Conservation (phyloP, 164 flowering plant genomes). For the Akebia trifoliata region DNA sequence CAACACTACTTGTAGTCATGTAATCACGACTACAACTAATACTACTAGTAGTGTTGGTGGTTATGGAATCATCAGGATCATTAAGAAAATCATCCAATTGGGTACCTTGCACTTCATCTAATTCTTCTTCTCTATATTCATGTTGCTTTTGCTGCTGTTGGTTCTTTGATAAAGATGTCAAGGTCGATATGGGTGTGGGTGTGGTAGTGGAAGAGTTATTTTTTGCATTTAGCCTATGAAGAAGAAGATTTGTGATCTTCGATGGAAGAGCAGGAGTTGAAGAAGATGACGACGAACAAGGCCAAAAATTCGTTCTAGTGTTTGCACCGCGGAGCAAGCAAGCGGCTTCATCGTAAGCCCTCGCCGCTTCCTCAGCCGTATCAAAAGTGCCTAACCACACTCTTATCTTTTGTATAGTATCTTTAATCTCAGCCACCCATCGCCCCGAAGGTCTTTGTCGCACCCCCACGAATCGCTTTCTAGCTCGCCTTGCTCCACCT, state of each 20-base stretch:
- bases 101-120: constrained; percentile 5
- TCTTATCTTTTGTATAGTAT: constrained; percentile 42
- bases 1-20: constrained; percentile 5
- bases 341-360: constrained; percentile 45
- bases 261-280: constrained; percentile 33
- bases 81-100: constrained; percentile 13
- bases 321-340: constrained; percentile 41
- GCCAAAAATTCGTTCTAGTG: constrained; percentile 40
- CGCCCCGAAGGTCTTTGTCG: constrained; percentile 44
- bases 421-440: too few species aligned
- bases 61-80: constrained; percentile 1
- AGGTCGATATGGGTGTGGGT: not conserved
- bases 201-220: constrained; percentile 12
- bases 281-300: constrained; percentile 15
- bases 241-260: constrained; percentile 33
- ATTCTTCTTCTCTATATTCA: not conserved
- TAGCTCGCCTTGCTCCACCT: constrained; percentile 17
- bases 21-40: not conserved
- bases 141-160: not conserved
- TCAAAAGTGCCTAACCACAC: constrained; percentile 45
- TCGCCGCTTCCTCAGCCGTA: constrained; percentile 43
- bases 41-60: constrained; percentile 1
- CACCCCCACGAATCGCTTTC: constrained; percentile 37
- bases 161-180: constrained; percentile 1
- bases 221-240: constrained; percentile 34